phyloP scores from a whole-genome alignment of 2,329 filamentous ascomycete species.

The Alternaria gaisen region DNA sequence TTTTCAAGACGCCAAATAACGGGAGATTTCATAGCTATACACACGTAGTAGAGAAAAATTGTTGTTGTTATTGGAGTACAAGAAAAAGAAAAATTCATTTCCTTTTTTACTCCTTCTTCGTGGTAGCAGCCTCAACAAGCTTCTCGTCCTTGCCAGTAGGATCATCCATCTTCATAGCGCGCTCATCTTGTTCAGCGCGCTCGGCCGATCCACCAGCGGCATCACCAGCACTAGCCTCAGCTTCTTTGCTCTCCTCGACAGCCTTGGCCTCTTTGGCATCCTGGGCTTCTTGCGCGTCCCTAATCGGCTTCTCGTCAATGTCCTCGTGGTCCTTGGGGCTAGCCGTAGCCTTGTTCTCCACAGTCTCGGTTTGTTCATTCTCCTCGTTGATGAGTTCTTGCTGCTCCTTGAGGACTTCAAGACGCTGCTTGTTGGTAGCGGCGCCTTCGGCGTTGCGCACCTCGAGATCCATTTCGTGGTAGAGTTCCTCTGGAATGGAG shows the following conservation, averaged over 20 bases:
- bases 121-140: slow-evolving; percentile 8
- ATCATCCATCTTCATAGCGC: slow-evolving; percentile 35
- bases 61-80: no score
- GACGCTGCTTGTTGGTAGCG: slow-evolving; percentile 97
- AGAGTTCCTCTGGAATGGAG: slow-evolving; percentile 95
- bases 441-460: slow-evolving; percentile 96
- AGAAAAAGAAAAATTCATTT: no score
- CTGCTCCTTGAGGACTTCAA: slow-evolving; percentile 98
- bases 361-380: slow-evolving; percentile 84
- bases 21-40: slow-evolving; percentile 24
- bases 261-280: slow-evolving; percentile 31
- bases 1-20: slow-evolving; percentile 12
- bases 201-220: slow-evolving; percentile 40
- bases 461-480: slow-evolving; percentile 99
- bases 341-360: slow-evolving; percentile 75
- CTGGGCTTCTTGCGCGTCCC: slow-evolving; percentile 20
- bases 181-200: slow-evolving; percentile 45
- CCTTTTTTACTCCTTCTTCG: slow-evolving; percentile 22
- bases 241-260: slow-evolving; percentile 36
- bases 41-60: no score
- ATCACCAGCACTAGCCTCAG: slow-evolving; percentile 44
- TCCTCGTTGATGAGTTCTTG: slow-evolving; percentile 98
- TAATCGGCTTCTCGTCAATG: slow-evolving; percentile 81
- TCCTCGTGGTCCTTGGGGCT: slow-evolving; percentile 86
- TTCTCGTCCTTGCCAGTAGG: slow-evolving; percentile 31